Percentiles rank a stretch among this genome's conserved stretches.
Evolutionary conservation across 192 early-diverging fungal species (phyloP).

Genomic region (Linnemannia hyalina): DNA sequence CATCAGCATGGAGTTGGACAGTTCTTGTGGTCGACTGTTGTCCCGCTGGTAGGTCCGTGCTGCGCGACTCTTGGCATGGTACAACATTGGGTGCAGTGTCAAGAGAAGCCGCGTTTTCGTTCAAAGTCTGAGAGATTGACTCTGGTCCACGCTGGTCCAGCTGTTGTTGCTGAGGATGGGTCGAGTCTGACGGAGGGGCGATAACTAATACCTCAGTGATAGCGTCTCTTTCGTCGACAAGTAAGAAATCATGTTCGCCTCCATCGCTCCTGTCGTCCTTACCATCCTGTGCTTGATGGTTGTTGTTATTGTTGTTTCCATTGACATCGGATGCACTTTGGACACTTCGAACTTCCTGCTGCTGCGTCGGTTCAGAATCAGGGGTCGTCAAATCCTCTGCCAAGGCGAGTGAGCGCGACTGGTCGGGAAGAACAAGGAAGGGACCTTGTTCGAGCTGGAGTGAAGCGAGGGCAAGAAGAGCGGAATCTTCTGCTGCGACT

Average conservation of each 20-base stretch:
- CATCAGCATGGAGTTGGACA: background rate
- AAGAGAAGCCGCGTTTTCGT: background rate
- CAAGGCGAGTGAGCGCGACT: background rate
- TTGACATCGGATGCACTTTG: background rate
- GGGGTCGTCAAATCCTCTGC: background rate
- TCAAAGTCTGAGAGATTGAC: background rate
- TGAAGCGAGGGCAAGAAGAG: background rate
- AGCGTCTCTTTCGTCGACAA: background rate
- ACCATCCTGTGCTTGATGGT: background rate
- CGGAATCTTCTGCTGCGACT: background rate
- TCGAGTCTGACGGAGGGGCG: background rate
- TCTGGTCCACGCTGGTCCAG: background rate
- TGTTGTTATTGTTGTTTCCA: background rate
- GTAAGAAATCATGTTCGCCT: slow-evolving; percentile 1
- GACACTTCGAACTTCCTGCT: background rate
- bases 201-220: background rate
- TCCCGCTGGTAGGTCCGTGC: background rate
- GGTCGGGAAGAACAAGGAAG: background rate
- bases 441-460: background rate
- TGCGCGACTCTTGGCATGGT: background rate
- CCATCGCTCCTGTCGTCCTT: background rate
- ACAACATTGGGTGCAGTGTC: background rate
- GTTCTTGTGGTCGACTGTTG: background rate
- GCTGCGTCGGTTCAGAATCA: background rate
- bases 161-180: background rate